Percentiles rank a stretch among this genome's conserved stretches.
Evolutionary conservation across 495 filamentous ascomycete species (phyloP).

Genomic region (Penicillium samsonianum): DNA sequence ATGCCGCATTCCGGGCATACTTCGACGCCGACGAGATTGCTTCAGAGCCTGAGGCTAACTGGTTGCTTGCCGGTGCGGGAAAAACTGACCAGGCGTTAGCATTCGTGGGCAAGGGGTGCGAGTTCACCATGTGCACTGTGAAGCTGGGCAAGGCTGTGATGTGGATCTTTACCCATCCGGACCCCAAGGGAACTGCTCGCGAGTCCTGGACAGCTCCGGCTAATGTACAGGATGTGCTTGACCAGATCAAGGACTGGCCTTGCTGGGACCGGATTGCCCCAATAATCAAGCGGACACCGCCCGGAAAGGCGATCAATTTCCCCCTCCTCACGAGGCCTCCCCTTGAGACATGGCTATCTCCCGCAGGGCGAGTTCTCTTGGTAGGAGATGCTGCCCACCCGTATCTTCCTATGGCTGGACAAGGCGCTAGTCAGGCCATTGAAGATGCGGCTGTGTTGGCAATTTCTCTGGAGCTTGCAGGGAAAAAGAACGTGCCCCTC

Average conservation of each 20-base stretch:
- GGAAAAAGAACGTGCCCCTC: slow-evolving; percentile 1
- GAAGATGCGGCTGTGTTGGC: slow-evolving; percentile 69
- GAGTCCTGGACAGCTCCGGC: slow-evolving; percentile 5
- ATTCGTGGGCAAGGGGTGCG: slow-evolving; percentile 8
- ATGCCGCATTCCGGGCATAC: slow-evolving; percentile 7
- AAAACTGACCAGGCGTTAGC: slow-evolving; percentile 5
- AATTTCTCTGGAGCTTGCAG: slow-evolving; percentile 49
- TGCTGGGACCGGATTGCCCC: background rate
- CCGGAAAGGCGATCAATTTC: background rate
- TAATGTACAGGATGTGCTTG: slow-evolving; percentile 6
- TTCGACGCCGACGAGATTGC: slow-evolving; percentile 4
- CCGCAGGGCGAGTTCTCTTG: slow-evolving; percentile 54
- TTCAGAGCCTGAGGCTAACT: slow-evolving; percentile 3
- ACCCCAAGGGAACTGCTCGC: slow-evolving; percentile 1
- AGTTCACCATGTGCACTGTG: slow-evolving; percentile 8
- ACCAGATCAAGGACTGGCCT: slow-evolving; percentile 1
- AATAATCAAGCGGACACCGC: slow-evolving; percentile 3
- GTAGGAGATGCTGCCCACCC: slow-evolving; percentile 72
- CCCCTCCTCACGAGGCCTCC: slow-evolving; percentile 48
- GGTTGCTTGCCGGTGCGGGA: slow-evolving; percentile 8
- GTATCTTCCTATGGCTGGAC: slow-evolving; percentile 65
- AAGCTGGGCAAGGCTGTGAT: slow-evolving; percentile 6
- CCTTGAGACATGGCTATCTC: slow-evolving; percentile 52
- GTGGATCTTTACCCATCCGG: slow-evolving; percentile 4
- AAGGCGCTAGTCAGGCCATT: slow-evolving; percentile 68